Evolutionary conservation across 345 rosid species (phyloP), one percentile per base, ranked within the genome.

Genomic region (Salix koriyanagi): DNA sequence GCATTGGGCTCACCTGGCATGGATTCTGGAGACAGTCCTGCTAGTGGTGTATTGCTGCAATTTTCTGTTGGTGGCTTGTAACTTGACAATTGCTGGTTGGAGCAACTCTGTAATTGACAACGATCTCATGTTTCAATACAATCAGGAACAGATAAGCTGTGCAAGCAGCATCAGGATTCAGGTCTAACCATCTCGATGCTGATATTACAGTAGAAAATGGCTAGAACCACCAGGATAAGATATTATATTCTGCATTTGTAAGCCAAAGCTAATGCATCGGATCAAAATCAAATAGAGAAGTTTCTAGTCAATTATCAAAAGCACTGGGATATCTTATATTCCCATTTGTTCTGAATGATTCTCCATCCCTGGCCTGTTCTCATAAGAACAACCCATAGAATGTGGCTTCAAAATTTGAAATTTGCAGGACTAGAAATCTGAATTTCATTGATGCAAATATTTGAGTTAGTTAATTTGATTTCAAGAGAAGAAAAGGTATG

Each of bases 91-190:
- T 64, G 75, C 19, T 70, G 72, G 60, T 70, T 58, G 16, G n/a
- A 69, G 14, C 42, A 41, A 42, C 70, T 56, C 84, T 74, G 81
- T 64, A 65, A 74, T 56, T 23, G 67, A 42, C 18, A 50, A 48
- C 14, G 4, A 58, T 32, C 54, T 21, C 28, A 25, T 42, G 52
- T 19, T 50, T 50, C 56, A 50, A 50, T 15, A 50, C 56, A 15
- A 50, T 4, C 21, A 50, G 21, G 18, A 50, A 50, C 62, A 77
- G 46, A 25, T 28, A 21, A 18, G 23, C 23, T 18, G 25, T 36
- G 46, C 70, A 32, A 16, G 67, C 37, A 13, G 3, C 30, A 32
- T 4, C 30, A 23, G 30, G 37, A 25, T 25, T 64, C 34, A 13
- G 16, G 21, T 23, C 5, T 64, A 64, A 28, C 32, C 4, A 13